Percentiles rank a stretch among this genome's conserved stretches.
Evolutionary conservation across 2,329 filamentous ascomycete genomes (phyloP).

Genomic region (Xylaria sp.): DNA sequence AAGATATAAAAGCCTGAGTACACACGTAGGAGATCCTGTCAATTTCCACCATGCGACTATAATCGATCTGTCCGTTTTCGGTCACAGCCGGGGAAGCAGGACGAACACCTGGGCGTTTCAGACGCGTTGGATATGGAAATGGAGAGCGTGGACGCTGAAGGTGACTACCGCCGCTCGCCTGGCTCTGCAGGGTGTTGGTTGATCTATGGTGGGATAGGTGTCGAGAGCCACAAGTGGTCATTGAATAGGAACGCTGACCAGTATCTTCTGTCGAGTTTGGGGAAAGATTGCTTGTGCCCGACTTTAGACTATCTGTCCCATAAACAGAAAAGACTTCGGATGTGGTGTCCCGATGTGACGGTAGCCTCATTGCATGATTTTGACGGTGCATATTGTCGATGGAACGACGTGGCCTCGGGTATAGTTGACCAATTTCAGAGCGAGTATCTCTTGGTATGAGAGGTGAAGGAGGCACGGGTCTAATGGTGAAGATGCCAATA

Average conservation of each 20-base stretch:
- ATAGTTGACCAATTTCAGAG: constrained; percentile 38
- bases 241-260: constrained; percentile 58
- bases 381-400: constrained; percentile 42
- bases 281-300: constrained; percentile 50
- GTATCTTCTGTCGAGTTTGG: constrained; percentile 49
- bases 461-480: constrained; percentile 45
- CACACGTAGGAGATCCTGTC: constrained; percentile 55
- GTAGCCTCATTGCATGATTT: constrained; percentile 52
- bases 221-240: constrained; percentile 58
- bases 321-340: constrained; percentile 64
- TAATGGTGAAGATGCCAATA: constrained; percentile 65
- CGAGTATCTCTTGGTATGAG: constrained; percentile 36
- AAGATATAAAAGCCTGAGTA: background rate
- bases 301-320: constrained; percentile 55
- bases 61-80: constrained; percentile 54
- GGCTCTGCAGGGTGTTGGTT: constrained; percentile 54
- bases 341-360: constrained; percentile 57
- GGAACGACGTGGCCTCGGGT: constrained; percentile 40
- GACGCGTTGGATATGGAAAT: constrained; percentile 62
- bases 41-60: constrained; percentile 57
- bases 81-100: constrained; percentile 56
- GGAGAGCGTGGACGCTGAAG: constrained; percentile 63
- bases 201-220: constrained; percentile 55
- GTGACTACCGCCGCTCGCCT: constrained; percentile 46
- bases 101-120: constrained; percentile 59